Base-by-base conservation (phyloP, 345 rosid genomes). In the Raphanus sativus region DNA sequence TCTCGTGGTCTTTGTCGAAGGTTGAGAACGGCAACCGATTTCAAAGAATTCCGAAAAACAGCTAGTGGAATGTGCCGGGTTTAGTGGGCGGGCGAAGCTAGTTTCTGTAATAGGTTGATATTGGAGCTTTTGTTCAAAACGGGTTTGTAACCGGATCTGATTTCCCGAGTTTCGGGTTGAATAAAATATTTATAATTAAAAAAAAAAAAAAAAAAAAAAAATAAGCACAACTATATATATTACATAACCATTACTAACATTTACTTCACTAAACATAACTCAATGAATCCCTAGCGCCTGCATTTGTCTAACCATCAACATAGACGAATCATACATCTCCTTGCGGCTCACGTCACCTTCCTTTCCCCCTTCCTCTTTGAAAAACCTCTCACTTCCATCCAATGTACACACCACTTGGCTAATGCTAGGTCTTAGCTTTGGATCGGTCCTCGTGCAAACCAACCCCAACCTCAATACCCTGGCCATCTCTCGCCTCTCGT, bases 251-350 rank as follows among this genome's bases (percentile, higher is more conserved):
- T 38, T 15, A 40, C 72, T 70, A 54, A 77, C 1, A 25, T 16
- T 76, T 68, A 50, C 62, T 69, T 24, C 13, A 26, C 30, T 70
- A 62, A 11, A 28, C 45, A 50, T 8, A 29, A 48, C 67, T 90
- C 75, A 95, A 30, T 91, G 96, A 66, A 95, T 89, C 79, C 99
- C 99, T 33, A 92, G 84, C 63, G 94, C 91, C 66, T 92, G 97
- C 77, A 95, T 86, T 79, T 91, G 81, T 78, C 78, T 86, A 32
- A 91, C 82, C 90, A 95, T 48, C 67, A 87, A 85, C 80, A 92
- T 78, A 64, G 91, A 86, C 70, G 78, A 66, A 24, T 82, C 84
- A 81, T 95, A 85, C 81, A 85, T 87, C 36, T 79, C 80, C 65
- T 66, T 87, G 89, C 99, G 94, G 71, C 86, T 89, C 72, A 81